Evolutionary conservation across 2,329 filamentous ascomycete genomes (phyloP).

Genomic region (Calonectria naviculata): DNA sequence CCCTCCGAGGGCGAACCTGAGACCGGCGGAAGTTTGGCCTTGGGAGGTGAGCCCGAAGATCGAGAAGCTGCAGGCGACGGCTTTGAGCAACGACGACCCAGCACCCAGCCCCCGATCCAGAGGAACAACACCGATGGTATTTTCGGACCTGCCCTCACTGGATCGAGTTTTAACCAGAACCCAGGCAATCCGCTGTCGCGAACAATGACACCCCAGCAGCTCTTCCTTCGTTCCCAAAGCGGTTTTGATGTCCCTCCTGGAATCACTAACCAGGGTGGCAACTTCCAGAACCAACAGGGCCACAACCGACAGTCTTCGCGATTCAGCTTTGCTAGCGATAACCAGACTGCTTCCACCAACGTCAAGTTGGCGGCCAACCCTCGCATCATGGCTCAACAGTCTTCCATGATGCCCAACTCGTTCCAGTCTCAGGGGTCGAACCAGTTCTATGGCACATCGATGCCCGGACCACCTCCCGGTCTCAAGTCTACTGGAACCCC

Average conservation of each 20-base stretch:
- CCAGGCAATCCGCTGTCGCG: conserved; percentile 69
- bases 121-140: conserved; percentile 65
- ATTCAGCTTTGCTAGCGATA: conserved; percentile 88
- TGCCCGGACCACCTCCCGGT: conserved; percentile 93
- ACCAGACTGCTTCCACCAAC: conserved; percentile 58
- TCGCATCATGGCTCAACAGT: conserved; percentile 85
- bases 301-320: conserved; percentile 88
- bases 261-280: conserved; percentile 57
- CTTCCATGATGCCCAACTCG: conserved; percentile 82
- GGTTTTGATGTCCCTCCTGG: conserved; percentile 70
- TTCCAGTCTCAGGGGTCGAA: conserved; percentile 70
- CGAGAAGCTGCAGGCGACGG: conserved; percentile 66
- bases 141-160: conserved; percentile 63
- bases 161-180: conserved; percentile 59
- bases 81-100: conserved; percentile 70
- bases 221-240: conserved; percentile 72
- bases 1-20: conserved; percentile 80
- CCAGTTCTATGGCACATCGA: conserved; percentile 85
- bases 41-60: conserved; percentile 94
- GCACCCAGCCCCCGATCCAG: conserved; percentile 83
- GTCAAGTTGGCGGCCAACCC: conserved; percentile 84
- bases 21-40: conserved; percentile 84
- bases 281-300: conserved; percentile 70
- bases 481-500: conserved; percentile 96
- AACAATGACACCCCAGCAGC: conserved; percentile 84